Evolutionary conservation across 2,329 filamentous ascomycete genomes (phyloP).

Genomic region (Fusarium oligoseptatum): DNA sequence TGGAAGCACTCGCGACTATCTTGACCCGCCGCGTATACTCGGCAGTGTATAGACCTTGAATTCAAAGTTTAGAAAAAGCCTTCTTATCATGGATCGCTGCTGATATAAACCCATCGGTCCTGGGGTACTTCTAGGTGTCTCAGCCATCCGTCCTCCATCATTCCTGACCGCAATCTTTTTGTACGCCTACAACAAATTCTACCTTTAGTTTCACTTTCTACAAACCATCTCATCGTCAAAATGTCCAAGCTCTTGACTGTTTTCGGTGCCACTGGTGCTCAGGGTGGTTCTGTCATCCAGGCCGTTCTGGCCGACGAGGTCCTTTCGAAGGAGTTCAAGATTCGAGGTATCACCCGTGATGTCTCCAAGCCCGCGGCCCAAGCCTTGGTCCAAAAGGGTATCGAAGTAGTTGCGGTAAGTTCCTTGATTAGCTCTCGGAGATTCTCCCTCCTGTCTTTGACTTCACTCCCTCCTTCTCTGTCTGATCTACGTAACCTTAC

Average conservation of each 20-base stretch:
- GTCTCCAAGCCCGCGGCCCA: neutral
- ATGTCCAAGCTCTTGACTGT: neutral
- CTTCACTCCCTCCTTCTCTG: no score
- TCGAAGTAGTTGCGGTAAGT: neutral
- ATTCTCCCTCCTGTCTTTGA: no score
- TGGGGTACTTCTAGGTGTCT: neutral
- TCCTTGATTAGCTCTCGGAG: no score
- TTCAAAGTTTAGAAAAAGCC: neutral
- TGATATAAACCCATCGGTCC: neutral
- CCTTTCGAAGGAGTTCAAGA: neutral
- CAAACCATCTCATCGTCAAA: neutral
- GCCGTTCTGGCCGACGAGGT: neutral
- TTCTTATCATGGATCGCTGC: neutral
- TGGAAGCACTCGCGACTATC: neutral
- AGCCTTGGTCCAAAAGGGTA: neutral
- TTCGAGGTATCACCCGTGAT: neutral
- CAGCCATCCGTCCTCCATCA: neutral
- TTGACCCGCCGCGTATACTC: neutral
- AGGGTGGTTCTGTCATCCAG: neutral
- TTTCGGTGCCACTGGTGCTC: neutral
- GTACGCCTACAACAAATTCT: neutral
- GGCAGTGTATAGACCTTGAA: neutral
- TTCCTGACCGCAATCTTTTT: neutral
- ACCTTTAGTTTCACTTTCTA: neutral
- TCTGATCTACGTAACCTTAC: neutral